Conservation (phyloP, 2,329 filamentous ascomycete species). For the Dissoconium aciculare region DNA sequence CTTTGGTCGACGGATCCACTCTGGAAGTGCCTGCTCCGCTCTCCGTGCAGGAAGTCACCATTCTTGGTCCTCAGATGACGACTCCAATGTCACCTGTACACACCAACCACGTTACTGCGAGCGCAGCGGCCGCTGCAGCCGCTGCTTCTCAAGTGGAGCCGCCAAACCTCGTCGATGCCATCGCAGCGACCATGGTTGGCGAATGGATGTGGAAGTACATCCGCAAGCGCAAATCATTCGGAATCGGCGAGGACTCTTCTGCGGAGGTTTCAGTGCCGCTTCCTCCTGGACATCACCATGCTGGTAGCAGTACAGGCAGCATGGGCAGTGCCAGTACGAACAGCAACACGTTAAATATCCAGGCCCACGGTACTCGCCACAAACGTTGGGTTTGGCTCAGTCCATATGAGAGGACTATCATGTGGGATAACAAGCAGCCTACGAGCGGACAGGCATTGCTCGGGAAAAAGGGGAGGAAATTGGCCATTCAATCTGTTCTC, state of each 20-base stretch:
- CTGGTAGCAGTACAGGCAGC: too few species aligned
- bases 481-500: constrained; percentile 86
- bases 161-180: constrained; percentile 77
- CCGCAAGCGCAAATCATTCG: constrained; percentile 77
- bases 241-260: constrained; percentile 49
- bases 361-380: constrained; percentile 56
- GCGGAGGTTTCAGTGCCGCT: constrained; percentile 36
- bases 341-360: constrained; percentile 55
- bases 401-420: constrained; percentile 85
- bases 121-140: not conserved
- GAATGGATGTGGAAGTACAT: constrained; percentile 96
- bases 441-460: constrained; percentile 72
- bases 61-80: too few species aligned
- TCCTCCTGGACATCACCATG: constrained; percentile 43
- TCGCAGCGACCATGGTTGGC: constrained; percentile 95
- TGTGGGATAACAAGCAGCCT: constrained; percentile 98
- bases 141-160: constrained; percentile 15
- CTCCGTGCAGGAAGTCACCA: too few species aligned
- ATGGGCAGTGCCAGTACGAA: too few species aligned
- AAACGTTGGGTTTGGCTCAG: constrained; percentile 98
- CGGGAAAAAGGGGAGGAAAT: constrained; percentile 86
- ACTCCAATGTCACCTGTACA: constrained; percentile 3
- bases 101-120: not conserved
- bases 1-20: constrained; percentile 1
- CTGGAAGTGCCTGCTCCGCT: constrained; percentile 1